Base-by-base conservation (phyloP, 257 asterid species). In the Forsythia viridissima region DNA sequence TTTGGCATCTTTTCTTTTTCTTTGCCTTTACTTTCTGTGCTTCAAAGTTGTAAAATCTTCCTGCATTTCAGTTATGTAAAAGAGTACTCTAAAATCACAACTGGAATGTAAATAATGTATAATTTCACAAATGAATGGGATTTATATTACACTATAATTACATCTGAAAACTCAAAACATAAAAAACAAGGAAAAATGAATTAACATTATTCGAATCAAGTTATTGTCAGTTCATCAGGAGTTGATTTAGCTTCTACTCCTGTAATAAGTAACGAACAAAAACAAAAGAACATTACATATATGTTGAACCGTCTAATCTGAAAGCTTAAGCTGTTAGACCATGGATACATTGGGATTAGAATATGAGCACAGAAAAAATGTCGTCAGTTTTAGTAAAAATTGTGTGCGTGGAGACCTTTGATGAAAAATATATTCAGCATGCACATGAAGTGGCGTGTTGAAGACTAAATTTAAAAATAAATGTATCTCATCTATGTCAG, bases 211-310 rank as follows among this genome's bases (percentile, higher is more conserved):
- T 55, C 65, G 6, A 48, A n/a, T 68, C 75, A 75, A 66, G 41
- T 69, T 72, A 61, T 55, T 68, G 75, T 75, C 61, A 70, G 59
- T 80, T 81, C 57, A 39, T 8, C 63, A 80, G 20, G 43, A 40
- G 8, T 18, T 21, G 55, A 18, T 46, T 46, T 46, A 12, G 55
- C 40, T 46, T 74, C 75, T 42, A 24, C 24, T 24, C 21, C 63
- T 67, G 76, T 79, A 71, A 76, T 30, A 72, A 79, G 76, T 73
- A 79, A 76, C 68, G 36, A 81, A 82, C 77, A 55, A 4, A 40
- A 72, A 72, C 71, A 74, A 63, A 77, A 65, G 46, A 11, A 15
- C 4, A 12, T 16, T 13, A 16, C 3, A 44, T 10, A 2, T 0
- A 44, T 0, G 16, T 44, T 44, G 15, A 44, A 44, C 51, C 51